Evolutionary conservation across 352 stramenopile genomes (phyloP).

Genomic region (Pythium periplocum): DNA sequence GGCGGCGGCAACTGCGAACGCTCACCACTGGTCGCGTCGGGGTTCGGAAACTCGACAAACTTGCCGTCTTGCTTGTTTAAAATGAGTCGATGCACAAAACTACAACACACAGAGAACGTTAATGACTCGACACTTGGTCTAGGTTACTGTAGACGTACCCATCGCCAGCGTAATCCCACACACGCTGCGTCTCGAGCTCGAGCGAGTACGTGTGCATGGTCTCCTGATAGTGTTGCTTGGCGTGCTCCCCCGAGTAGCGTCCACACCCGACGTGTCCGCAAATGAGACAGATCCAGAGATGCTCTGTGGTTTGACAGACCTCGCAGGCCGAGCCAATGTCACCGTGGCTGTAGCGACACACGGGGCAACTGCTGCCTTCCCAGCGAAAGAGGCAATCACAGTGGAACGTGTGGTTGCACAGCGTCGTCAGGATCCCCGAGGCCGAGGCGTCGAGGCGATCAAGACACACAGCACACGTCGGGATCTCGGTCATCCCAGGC

Average conservation of each 20-base stretch:
- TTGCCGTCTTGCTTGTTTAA: slow-evolving; percentile 92
- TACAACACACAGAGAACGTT: slow-evolving; percentile 7
- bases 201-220: slow-evolving; percentile 94
- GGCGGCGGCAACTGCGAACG: slow-evolving; percentile 59
- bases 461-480: slow-evolving; percentile 90
- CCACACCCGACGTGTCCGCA: slow-evolving; percentile 95
- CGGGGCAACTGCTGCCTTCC: slow-evolving; percentile 93
- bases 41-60: slow-evolving; percentile 93
- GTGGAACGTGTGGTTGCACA: slow-evolving; percentile 99
- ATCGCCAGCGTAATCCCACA: slow-evolving; percentile 95
- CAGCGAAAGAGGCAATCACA: slow-evolving; percentile 94
- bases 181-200: slow-evolving; percentile 92
- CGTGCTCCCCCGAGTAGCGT: slow-evolving; percentile 93
- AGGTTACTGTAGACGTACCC: slow-evolving; percentile 51
- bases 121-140: background rate
- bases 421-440: slow-evolving; percentile 92
- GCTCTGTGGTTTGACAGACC: slow-evolving; percentile 90
- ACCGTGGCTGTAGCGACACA: slow-evolving; percentile 95
- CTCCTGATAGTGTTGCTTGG: slow-evolving; percentile 92
- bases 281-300: slow-evolving; percentile 96
- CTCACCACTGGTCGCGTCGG: slow-evolving; percentile 62
- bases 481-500: slow-evolving; percentile 81
- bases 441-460: slow-evolving; percentile 83
- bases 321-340: slow-evolving; percentile 92
- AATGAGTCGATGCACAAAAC: slow-evolving; percentile 82